Evolutionary conservation across 768 basidiomycete genomes (phyloP), one percentile per base, ranked within the genome.

Genomic region (Lyophyllum atratum): DNA sequence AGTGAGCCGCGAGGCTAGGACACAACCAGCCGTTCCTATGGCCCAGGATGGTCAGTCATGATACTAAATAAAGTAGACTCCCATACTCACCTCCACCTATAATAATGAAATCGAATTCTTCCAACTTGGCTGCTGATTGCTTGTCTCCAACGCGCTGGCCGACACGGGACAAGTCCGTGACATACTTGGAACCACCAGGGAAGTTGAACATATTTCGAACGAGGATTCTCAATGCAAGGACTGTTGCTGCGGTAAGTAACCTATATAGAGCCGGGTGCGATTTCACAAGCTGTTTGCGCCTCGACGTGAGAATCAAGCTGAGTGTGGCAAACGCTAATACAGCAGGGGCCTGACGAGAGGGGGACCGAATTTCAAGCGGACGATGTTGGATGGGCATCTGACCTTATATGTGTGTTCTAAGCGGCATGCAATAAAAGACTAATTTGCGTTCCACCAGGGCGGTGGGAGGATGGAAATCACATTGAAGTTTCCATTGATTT

Each of bases 1-100:
- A 6, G 76, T 80, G 9, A 88, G 67, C 15, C 86, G 76, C 3
- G 84, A 73, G 12, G 85, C 86, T 9, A 87, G 73, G 9, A 81
- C 85, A 63, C 84, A 86, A 11, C 86, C 86, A 1, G 85, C 77
- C 10, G 84, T 86, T 9, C 86, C 85, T 82, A 31, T n/a, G n/a
- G n/a, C n/a, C 33, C 4, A 39, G 14, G n/a, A 28, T 53, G n/a
- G 22, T 59, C 31, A 59, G 44, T 15, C 14, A 37, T 14, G 12
- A 15, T 5, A 37, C 12, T 7, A 37, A 37, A 31, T 34, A 22
- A 45, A 45, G 4, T 24, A 5, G 12, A 11, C 11, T 42, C n/a
- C 19, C 37, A 8, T 51, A 56, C 61, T 17, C 53, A 81, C 84
- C 84, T 74, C 84, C 84, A 4, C 84, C 84, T 40, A 83, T 72